Base-by-base conservation (phyloP, 805 yeast species). In the Wickerhamiella cacticola region DNA sequence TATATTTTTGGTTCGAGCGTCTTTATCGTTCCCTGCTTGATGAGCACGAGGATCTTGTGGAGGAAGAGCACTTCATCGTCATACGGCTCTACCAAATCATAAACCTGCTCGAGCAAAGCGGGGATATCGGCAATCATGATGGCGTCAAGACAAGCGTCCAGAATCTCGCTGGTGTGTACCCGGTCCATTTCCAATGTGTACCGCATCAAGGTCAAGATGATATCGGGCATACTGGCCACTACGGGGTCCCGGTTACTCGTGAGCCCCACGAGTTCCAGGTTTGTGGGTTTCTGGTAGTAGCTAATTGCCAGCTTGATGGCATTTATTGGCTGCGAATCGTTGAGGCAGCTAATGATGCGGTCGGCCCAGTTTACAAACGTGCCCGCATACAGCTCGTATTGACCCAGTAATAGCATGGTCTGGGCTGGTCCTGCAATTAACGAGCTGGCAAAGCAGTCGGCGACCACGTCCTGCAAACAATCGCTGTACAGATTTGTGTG, bases 301-400 rank as follows among this genome's bases (percentile, higher is more conserved):
- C 63, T 61, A 40, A 72, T 65, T 0, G 82, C 80, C 13, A 72
- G 64, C 2, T 65, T 61, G n/a, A 84, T 67, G 0, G 94, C 88
- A 2, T 61, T 65, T 5, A 73, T 60, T 48, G 78, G 80, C 19
- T 72, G 60, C 1, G 73, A 76, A 1, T 63, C 54, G 9, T 73
- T 66, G 42, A 85, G 65, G 10, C 74, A 57, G 5, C 63, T 67
- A 49, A 74, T 60, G 1, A 83, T 60, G 23, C 69, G 66, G 53
- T 82, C 88, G 0, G 80, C 84, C 95, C 87, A 85, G 54, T 72
- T 77, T 2, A 77, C 66, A 13, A 77, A 62, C 21, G 76, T 67
- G 0, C 88, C 94, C 2, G 79, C 69, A 5, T 65, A 64, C 38
- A 77, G 57, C 49, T 75, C 79, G 46, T 71, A 70, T 35, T 68